These are phyloP conservation scores for Fusarium solani-melongenae DNA, from an alignment of 2,329 filamentous ascomycete species.

Conservation along the genomic window DNA sequence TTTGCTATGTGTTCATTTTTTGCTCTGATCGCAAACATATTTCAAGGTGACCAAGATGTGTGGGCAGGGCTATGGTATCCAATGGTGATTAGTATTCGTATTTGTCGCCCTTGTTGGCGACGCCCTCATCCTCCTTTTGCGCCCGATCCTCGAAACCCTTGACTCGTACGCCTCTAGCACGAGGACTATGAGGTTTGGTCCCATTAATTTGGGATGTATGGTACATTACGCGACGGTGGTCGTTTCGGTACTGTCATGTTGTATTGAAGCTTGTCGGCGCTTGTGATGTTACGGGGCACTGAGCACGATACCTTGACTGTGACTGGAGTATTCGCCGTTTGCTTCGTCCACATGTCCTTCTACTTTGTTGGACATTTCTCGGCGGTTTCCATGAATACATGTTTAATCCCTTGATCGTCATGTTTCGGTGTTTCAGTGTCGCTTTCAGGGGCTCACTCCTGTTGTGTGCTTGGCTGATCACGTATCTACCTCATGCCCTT, in stretches of 20 bases:
- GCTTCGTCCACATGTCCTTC: too few relatives aligned
- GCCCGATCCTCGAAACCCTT: neutral
- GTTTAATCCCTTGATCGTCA: neutral
- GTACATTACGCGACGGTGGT: neutral
- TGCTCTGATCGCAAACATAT: neutral
- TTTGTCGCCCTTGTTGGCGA: neutral
- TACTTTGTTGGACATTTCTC: too few relatives aligned
- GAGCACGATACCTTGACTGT: neutral
- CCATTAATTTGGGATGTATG: neutral
- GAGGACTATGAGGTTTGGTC: neutral
- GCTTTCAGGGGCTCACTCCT: slow-evolving; percentile 46
- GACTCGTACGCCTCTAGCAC: neutral
- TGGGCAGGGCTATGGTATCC: neutral
- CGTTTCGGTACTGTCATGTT: neutral
- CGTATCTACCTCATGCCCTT: slow-evolving; percentile 37
- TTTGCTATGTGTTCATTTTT: neutral
- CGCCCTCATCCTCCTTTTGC: neutral
- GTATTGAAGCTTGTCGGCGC: neutral
- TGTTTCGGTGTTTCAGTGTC: neutral
- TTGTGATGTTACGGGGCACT: neutral
- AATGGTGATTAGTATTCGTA: neutral
- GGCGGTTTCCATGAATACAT: too few relatives aligned
- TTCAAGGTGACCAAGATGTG: neutral
- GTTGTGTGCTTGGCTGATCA: slow-evolving; percentile 56
- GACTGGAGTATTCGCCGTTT: too few relatives aligned